phyloP scores from a whole-genome alignment of 257 asterid genomes.

The Solanum bukasovii region DNA sequence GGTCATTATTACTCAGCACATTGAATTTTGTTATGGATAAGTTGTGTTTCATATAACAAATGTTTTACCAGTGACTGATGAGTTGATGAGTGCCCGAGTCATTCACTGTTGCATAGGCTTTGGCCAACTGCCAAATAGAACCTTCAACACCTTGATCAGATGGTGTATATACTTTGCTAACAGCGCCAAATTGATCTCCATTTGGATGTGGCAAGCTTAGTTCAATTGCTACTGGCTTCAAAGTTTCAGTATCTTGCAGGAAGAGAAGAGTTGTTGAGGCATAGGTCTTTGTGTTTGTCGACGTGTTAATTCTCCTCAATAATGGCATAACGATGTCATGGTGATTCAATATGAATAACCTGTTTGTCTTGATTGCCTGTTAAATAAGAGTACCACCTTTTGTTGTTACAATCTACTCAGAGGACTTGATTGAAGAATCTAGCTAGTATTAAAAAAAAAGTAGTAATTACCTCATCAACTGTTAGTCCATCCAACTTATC shows the following conservation, averaged over 20 bases:
- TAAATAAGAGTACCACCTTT: neutral
- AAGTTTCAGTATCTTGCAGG: constrained; percentile 10
- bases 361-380: constrained; percentile 41
- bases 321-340: constrained; percentile 42
- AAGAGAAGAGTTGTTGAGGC: constrained; percentile 66
- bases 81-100: constrained; percentile 75
- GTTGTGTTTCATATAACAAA: neutral
- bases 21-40: neutral
- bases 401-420: neutral
- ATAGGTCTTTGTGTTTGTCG: constrained; percentile 33
- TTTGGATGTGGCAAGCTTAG: neutral
- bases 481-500: constrained; percentile 41
- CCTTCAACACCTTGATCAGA: constrained; percentile 46
- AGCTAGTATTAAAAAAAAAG: neutral
- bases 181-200: neutral
- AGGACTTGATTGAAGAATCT: neutral
- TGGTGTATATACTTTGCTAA: constrained; percentile 54
- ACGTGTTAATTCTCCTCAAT: constrained; percentile 40
- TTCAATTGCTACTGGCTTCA: neutral
- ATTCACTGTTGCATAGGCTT: constrained; percentile 62
- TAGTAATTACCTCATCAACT: constrained; percentile 28
- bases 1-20: neutral
- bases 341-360: constrained; percentile 21
- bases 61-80: constrained; percentile 60
- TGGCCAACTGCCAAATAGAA: constrained; percentile 69